Conservation (phyloP, 306 rosid species). For the Quercus robur region DNA sequence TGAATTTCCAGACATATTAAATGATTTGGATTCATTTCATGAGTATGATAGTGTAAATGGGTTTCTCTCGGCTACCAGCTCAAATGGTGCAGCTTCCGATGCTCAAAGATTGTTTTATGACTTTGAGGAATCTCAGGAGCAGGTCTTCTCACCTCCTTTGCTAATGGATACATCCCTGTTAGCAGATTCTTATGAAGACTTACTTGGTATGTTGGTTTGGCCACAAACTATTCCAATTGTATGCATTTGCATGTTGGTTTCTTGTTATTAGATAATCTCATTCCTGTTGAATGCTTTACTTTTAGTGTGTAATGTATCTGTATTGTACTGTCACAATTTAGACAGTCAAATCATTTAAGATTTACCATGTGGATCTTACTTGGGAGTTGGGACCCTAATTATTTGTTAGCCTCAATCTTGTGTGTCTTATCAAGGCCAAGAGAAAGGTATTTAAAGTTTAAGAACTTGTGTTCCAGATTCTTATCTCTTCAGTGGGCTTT, state of each 20-base stretch:
- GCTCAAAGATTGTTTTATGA: slow-evolving; percentile 61
- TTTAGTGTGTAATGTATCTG: background rate
- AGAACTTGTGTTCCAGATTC: background rate
- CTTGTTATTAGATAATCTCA: background rate
- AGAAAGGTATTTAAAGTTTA: background rate
- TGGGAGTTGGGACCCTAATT: background rate
- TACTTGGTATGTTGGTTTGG: slow-evolving; percentile 71
- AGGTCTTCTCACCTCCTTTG: slow-evolving; percentile 89
- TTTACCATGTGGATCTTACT: background rate
- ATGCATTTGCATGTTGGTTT: slow-evolving; percentile 1
- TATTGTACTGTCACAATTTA: background rate
- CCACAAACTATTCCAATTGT: slow-evolving; percentile 13
- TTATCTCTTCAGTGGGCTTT: background rate
- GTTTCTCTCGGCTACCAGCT: slow-evolving; percentile 63
- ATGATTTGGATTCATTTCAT: slow-evolving; percentile 61
- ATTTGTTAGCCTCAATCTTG: background rate
- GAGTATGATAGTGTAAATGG: slow-evolving; percentile 83
- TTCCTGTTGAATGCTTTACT: slow-evolving; percentile 12
- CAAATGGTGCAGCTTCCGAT: slow-evolving; percentile 60
- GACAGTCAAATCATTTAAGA: background rate
- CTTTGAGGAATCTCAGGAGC: slow-evolving; percentile 76
- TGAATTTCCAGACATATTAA: slow-evolving; percentile 59
- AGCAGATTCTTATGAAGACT: slow-evolving; percentile 81
- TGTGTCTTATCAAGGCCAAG: background rate
- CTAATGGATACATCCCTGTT: slow-evolving; percentile 75